Conservation (phyloP, 257 asterid species). For the Solanum paucissectum region DNA sequence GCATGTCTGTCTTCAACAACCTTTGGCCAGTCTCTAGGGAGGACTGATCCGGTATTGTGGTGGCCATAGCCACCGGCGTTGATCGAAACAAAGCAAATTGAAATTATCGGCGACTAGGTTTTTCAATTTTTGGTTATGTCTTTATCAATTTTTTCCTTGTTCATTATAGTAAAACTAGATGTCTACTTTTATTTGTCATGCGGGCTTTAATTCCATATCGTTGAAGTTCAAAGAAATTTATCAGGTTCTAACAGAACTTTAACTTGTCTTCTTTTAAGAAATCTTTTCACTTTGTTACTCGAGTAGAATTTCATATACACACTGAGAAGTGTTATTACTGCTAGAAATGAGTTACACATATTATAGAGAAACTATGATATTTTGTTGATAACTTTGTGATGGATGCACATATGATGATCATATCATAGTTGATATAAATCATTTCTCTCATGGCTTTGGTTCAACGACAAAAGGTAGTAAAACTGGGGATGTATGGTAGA, state of each 20-base stretch:
- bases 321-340: background rate
- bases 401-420: background rate
- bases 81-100: no score
- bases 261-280: background rate
- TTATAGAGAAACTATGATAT: background rate
- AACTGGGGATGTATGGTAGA: background rate
- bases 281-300: background rate
- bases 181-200: no score
- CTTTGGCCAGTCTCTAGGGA: no score
- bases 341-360: background rate
- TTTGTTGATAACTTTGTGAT: background rate
- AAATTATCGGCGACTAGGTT: no score
- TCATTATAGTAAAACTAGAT: no score
- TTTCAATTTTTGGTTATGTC: no score
- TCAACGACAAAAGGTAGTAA: background rate
- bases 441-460: background rate
- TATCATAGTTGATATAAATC: background rate
- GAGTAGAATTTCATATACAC: background rate
- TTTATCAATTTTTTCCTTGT: no score
- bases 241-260: conserved; percentile 44
- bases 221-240: conserved; percentile 94
- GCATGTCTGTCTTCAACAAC: no score
- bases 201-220: conserved; percentile 49
- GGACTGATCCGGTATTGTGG: no score
- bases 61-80: no score